Base-by-base conservation (phyloP, 345 rosid genomes). In the Leavenworthia alabamica region DNA sequence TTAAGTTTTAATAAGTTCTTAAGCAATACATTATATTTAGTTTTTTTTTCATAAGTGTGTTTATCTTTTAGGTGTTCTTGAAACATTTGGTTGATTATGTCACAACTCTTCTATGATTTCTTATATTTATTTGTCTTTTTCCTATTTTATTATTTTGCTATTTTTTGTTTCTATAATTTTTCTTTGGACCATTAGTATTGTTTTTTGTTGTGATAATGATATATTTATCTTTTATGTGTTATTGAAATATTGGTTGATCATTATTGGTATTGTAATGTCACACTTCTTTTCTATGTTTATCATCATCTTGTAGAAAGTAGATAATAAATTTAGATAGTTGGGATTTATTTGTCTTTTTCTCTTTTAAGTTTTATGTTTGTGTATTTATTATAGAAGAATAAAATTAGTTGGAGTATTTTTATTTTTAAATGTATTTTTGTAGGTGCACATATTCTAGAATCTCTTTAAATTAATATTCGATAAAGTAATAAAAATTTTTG, bases 1-100 rank as follows among this genome's bases (percentile, higher is more conserved):
- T 29, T 56, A 19, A 8, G n/a, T 35, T 54, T 8, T 33, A 71
- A 56, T 64, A 71, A 63, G 70, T 56, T 28, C 57, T 24, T 51
- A 8, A 51, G 43, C 53, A 16, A 32, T 50, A 68, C 66, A 13
- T 16, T 40, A 39, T 29, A 49, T 11, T 35, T 58, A 58, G 72
- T 56, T 39, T 66, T 9, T 0, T 35, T 37, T 39, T 39, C 19
- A 32, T 66, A 53, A 53, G 7, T 17, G 64, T 60, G 66, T 36
- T 48, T 44, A 23, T 33, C 2, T 33, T 29, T 35, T 56, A 56
- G 71, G 48, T 45, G 57, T 56, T 67, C 24, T 33, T 49, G 36
- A 49, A 49, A 28, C 6, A 17, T 12, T 12, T 19, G 9, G 31
- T 20, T 54, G 31, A 53, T 53, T 43, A 33, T 66, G 56, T 55